Conservation (phyloP, 257 asterid species). For the Dorcoceras hygrometricum region DNA sequence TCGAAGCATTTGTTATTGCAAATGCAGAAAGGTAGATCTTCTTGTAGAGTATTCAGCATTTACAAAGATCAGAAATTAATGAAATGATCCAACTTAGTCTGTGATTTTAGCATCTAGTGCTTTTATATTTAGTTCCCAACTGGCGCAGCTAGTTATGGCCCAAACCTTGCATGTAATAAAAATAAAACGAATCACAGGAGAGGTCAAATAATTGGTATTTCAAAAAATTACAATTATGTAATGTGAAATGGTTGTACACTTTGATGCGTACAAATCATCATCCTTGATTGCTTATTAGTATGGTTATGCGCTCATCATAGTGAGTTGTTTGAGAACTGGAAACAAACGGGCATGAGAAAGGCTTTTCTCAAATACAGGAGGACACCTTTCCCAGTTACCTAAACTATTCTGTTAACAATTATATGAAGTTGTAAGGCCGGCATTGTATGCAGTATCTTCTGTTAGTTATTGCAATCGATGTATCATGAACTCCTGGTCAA, state of each 20-base stretch:
- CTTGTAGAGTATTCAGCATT: neutral
- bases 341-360: neutral
- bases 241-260: neutral
- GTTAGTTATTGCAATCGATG: neutral
- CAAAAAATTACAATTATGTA: too few relatives aligned
- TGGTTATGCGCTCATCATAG: neutral
- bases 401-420: neutral
- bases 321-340: neutral
- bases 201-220: neutral
- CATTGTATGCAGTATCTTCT: neutral
- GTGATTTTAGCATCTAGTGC: neutral
- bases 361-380: neutral
- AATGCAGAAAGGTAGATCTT: conserved; percentile 69
- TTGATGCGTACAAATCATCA: too few relatives aligned
- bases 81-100: neutral
- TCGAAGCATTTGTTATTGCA: conserved; percentile 83
- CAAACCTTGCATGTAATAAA: neutral
- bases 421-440: neutral
- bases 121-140: neutral
- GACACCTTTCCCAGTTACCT: neutral
- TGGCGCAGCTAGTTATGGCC: neutral
- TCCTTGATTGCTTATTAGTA: neutral
- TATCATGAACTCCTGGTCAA: neutral
- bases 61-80: neutral
- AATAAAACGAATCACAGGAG: neutral